Percentiles rank a stretch among this genome's conserved stretches.
Conservation (phyloP, 169 alveolate species). For the Plasmodium gonderi region DNA sequence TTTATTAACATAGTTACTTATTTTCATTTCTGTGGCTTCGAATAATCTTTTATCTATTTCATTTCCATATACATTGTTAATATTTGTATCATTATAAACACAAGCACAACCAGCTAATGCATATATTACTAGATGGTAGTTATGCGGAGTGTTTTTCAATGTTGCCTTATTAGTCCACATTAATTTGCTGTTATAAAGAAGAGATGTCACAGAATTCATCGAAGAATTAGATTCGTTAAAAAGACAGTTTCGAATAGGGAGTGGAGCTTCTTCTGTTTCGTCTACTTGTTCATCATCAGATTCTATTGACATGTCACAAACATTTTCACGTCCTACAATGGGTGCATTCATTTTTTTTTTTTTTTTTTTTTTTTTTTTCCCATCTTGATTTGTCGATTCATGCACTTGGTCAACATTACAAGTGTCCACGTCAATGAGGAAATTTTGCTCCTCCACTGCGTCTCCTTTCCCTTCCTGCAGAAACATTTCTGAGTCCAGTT, state of each 20-base stretch:
- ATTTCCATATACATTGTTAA: slow-evolving; percentile 41
- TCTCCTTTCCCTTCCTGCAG: not conserved
- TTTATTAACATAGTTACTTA: slow-evolving; percentile 25
- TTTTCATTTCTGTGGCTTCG: slow-evolving; percentile 67
- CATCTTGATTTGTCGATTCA: too few species aligned
- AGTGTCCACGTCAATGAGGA: not conserved
- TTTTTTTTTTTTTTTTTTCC: not conserved
- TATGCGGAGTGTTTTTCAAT: slow-evolving; percentile 40
- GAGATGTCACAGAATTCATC: slow-evolving; percentile 47
- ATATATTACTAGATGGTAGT: slow-evolving; percentile 45
- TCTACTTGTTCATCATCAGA: not conserved
- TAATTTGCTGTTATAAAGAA: slow-evolving; percentile 62
- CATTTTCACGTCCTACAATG: not conserved
- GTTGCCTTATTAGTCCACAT: slow-evolving; percentile 66
- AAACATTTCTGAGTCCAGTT: not conserved
- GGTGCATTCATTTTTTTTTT: not conserved
- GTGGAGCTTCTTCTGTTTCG: not conserved
- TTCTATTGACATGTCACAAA: not conserved
- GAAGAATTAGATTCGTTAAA: slow-evolving; percentile 47
- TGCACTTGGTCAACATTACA: not conserved
- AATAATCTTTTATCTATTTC: slow-evolving; percentile 52
- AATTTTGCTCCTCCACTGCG: not conserved
- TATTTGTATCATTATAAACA: slow-evolving; percentile 19
- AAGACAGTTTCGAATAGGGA: not conserved
- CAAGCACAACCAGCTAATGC: slow-evolving; percentile 73